Conservation (phyloP, 2,329 filamentous ascomycete species). For the Apiospora kogelbergensis region DNA sequence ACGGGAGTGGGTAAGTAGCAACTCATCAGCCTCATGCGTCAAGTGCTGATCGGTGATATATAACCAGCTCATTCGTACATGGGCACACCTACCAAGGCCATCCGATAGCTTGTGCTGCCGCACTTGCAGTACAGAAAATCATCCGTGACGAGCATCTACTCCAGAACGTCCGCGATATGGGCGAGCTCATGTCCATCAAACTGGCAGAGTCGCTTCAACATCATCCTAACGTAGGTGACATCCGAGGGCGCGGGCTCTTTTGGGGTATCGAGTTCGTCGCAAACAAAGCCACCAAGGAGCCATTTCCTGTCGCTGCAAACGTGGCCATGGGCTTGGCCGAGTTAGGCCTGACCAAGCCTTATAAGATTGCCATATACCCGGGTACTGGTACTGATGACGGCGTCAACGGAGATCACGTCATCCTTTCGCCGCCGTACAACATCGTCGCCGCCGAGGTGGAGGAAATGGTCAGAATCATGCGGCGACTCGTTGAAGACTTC, state of each 20-base stretch:
- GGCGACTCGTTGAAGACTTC: conserved; percentile 51
- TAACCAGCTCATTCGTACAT: conserved; percentile 48
- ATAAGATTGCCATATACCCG: conserved; percentile 57
- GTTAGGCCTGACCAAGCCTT: conserved; percentile 29
- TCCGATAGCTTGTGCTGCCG: conserved; percentile 38
- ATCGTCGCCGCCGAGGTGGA: conserved; percentile 57
- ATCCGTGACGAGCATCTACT: conserved; percentile 35
- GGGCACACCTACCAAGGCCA: conserved; percentile 55
- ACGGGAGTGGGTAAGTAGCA: conserved; percentile 33
- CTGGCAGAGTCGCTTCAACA: conserved; percentile 27
- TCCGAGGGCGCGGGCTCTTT: conserved; percentile 44
- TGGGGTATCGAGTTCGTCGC: conserved; percentile 48
- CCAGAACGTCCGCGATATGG: conserved; percentile 31
- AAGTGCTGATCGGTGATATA: neutral
- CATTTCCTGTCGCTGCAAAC: conserved; percentile 32
- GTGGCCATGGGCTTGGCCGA: conserved; percentile 35
- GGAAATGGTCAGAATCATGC: conserved; percentile 51
- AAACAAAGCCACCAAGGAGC: conserved; percentile 34
- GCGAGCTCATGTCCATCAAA: conserved; percentile 27
- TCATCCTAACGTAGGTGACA: conserved; percentile 38
- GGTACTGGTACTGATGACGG: conserved; percentile 62
- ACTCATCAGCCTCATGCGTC: neutral
- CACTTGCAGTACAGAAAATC: conserved; percentile 38
- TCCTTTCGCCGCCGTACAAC: conserved; percentile 70
- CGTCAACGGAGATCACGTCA: conserved; percentile 64